Base-by-base conservation (phyloP, 495 filamentous ascomycete genomes). In the Penicillium herquei region DNA sequence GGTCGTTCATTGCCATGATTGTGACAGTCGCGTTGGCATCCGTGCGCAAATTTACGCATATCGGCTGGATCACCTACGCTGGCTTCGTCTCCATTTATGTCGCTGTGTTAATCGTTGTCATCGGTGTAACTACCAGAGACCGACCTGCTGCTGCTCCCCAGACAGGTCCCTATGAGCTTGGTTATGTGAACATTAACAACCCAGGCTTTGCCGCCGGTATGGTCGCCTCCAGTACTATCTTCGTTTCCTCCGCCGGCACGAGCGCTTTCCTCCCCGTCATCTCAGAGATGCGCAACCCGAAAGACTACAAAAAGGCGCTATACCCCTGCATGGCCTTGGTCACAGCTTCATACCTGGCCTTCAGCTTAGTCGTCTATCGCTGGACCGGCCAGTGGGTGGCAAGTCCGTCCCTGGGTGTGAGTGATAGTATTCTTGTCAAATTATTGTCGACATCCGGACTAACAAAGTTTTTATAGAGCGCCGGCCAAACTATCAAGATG, bases 231-330 rank as follows among this genome's bases (percentile, higher is more conserved):
- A 56, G 65, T 1, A 78, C 72, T 0, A 77, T 80, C 16, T 78
- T 77, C 57, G 64, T 73, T 33, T 68, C 76, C 30, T 67, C 63
- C 51, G 79, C 87, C 69, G 74, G 84, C 50, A 80, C 88, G 66
- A 74, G 85, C 58, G 81, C 87, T 55, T 87, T 90, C 66, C 82
- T 92, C 65, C 81, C 77, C 42, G 87, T 92, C 65, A 88, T 89
- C 62, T 82, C 85, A 35, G 89, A 93, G 68, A 86, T 92, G 81
- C 82, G 84, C 58, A 82, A 81, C 0, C 87, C 88, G 0, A 69
- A 68, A 45, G 81, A 88, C 60, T 89, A 82, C 62, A 74, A 74
- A 37, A 87, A 87, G 68, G 79, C 88, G 3, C 77, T 90, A 33
- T 78, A 78, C 51, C 57, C 81, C 13, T 80, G 86, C 14, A 84